Evolutionary conservation across 2,329 filamentous ascomycete genomes (phyloP), one percentile per base, ranked within the genome.

Genomic region (Epichloe gansuensis): DNA sequence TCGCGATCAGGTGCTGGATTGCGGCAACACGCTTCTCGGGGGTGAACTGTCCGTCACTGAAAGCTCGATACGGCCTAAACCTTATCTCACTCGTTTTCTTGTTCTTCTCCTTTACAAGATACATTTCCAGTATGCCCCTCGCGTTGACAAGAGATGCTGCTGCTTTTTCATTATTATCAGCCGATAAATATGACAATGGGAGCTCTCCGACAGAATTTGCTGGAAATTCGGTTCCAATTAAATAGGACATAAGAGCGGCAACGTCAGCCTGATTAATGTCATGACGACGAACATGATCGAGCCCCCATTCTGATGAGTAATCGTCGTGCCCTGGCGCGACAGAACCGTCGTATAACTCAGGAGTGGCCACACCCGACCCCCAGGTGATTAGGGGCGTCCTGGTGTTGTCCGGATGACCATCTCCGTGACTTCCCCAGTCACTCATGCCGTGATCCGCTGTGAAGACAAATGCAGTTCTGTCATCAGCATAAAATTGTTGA

Each of bases 361-460:
- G 93, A 57, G 78, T 77, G 3, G 89, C 89, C 40, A 97, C 80
- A 8, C 93, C 93, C 51, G 93, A 89, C 11, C 93, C 93, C 93
- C 93, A 98, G 3, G 79, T 83, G 58, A 98, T 87, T 35, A 98
- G 73, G 1, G 93, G 93, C 0, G 93, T 98, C 49, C 93, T 81
- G 3, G 93, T 98, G 62, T 97, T 98, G 66, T 98, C 87, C 0
- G 93, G 93, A 68, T 98, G 90, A 7, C 93, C 93, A 66, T 98
- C 93, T 39, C 94, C 94, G 66, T 98, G 94, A 60, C 90, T 97
- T n/a, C 94, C 93, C 84, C 87, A 96, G 68, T 98, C 93, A 63
- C 89, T 97, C 93, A 98, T 98, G 17, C 93, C 93, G 66, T 98
- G 93, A 63, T 98, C 93, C 7, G 93, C 93, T 1, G 94, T 98